Evolutionary conservation across 2,329 filamentous ascomycete genomes (phyloP).

Genomic region (Monilinia aucupariae): DNA sequence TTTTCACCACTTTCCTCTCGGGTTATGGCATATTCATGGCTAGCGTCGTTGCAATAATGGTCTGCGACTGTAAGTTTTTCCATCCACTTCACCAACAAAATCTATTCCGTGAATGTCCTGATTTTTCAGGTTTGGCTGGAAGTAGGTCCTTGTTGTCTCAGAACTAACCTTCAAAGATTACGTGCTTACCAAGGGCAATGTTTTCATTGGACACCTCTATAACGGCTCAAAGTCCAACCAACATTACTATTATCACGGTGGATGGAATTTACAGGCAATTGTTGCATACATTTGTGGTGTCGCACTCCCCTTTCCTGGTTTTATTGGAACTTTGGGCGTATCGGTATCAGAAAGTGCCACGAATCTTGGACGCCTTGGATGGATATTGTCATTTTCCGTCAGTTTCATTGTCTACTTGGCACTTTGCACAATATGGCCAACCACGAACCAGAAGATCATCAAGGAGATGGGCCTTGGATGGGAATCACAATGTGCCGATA

Average conservation of each 20-base stretch:
- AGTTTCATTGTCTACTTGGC: conserved; percentile 35
- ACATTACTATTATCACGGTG: conserved; percentile 35
- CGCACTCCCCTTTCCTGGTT: conserved; percentile 36
- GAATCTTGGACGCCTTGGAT: conserved; percentile 36
- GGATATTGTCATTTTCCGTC: conserved; percentile 35
- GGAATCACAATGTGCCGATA: conserved; percentile 26
- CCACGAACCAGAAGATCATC: conserved; percentile 36
- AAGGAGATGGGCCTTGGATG: conserved; percentile 34
- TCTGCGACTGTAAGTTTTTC: conserved; percentile 28
- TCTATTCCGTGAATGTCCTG: not conserved
- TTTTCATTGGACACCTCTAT: conserved; percentile 35
- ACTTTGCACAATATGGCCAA: conserved; percentile 39
- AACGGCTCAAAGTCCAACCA: conserved; percentile 32
- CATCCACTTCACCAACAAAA: not conserved
- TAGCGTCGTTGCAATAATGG: conserved; percentile 36
- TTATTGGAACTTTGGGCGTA: conserved; percentile 35
- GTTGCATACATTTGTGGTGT: conserved; percentile 36
- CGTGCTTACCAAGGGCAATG: conserved; percentile 36
- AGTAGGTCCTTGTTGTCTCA: not conserved
- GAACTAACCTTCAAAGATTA: conserved; percentile 34
- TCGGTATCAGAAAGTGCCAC: conserved; percentile 33
- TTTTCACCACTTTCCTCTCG: conserved; percentile 59
- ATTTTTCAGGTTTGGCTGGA: not conserved
- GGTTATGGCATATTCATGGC: conserved; percentile 59
- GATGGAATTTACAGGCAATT: conserved; percentile 37